Conservation (phyloP, 306 rosid genomes). For the Lagenaria siceraria region DNA sequence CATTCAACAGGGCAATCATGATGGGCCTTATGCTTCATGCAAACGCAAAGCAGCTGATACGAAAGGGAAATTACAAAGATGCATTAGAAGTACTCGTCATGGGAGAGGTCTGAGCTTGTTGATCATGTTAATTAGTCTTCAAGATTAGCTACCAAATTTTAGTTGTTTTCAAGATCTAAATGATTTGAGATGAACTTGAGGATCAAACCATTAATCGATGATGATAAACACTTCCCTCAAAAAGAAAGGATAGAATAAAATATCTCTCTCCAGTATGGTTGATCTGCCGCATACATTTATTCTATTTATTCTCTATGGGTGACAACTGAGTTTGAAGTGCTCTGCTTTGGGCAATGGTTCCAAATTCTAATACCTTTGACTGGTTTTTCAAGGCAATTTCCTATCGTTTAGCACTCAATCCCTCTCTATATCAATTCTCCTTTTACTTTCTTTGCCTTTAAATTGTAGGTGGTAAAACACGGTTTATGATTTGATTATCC, state of each 20-base stretch:
- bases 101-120: constrained; percentile 59
- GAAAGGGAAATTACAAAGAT: constrained; percentile 45
- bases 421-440: background rate
- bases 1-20: constrained; percentile 71
- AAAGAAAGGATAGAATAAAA: background rate
- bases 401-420: too few relatives aligned
- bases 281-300: background rate
- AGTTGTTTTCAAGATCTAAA: background rate
- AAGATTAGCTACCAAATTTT: background rate
- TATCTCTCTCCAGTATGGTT: background rate
- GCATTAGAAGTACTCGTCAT: constrained; percentile 78
- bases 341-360: background rate
- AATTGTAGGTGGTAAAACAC: background rate
- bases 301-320: background rate
- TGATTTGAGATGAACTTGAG: background rate
- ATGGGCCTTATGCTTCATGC: constrained; percentile 95
- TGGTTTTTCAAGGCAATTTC: too few relatives aligned
- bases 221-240: background rate
- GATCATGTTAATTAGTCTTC: background rate
- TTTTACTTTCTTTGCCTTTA: background rate
- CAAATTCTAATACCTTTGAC: too few relatives aligned
- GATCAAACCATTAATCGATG: background rate
- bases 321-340: background rate
- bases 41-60: constrained; percentile 56
- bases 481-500: background rate